Evolutionary conservation across 306 rosid species (phyloP).

Genomic region (Acacia acuminata): DNA sequence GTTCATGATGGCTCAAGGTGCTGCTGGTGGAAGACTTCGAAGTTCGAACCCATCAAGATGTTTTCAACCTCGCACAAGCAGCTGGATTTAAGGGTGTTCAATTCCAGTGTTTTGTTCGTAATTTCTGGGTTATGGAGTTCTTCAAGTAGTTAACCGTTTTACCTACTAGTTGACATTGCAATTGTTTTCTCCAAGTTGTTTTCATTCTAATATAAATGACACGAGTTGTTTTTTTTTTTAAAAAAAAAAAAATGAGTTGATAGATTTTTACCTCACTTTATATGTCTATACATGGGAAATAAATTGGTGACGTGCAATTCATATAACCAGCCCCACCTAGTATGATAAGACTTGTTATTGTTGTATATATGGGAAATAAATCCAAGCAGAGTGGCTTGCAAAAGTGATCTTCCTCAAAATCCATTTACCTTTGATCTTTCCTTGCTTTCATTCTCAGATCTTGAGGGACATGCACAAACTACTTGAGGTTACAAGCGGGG

Average conservation of each 20-base stretch:
- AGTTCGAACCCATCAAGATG: neutral
- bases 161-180: neutral
- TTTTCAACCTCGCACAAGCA: neutral
- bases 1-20: constrained; percentile 5
- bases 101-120: neutral
- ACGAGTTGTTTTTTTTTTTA: neutral
- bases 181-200: neutral
- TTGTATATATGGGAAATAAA: neutral
- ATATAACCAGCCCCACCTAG: neutral
- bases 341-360: neutral
- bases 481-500: no score
- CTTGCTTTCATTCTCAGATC: neutral
- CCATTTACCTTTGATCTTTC: neutral
- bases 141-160: neutral
- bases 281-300: neutral
- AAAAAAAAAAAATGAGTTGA: no score
- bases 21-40: neutral
- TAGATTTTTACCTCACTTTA: no score
- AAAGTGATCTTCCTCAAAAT: neutral
- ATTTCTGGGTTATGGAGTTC: constrained; percentile 5
- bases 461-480: no score
- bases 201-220: neutral
- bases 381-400: neutral
- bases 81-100: neutral
- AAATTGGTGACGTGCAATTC: neutral